phyloP scores from a whole-genome alignment of 208 protist species.

The Trypanosoma congolense region DNA sequence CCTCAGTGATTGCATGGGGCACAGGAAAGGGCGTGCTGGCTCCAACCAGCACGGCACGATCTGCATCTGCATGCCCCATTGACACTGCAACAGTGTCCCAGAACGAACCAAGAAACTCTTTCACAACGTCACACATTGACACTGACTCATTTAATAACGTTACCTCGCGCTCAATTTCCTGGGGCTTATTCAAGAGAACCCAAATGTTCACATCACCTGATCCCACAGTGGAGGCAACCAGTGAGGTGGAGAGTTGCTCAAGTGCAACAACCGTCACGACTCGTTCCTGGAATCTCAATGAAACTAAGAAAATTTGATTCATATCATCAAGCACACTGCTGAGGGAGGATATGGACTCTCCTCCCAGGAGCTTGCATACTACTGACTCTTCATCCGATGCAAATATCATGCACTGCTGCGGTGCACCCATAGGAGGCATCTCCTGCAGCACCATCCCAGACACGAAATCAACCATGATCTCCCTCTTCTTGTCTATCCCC shows the following conservation, averaged over 20 bases:
- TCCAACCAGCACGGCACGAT: conserved; percentile 1
- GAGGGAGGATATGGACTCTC: conserved; percentile 17
- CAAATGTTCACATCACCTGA: conserved; percentile 12
- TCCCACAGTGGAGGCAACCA: conserved; percentile 20
- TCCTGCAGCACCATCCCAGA: conserved; percentile 1
- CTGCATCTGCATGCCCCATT: too few relatives aligned
- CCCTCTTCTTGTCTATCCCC: conserved; percentile 7
- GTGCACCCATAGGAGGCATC: conserved; percentile 1
- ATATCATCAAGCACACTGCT: conserved; percentile 8
- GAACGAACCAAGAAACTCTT: conserved; percentile 2
- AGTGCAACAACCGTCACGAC: conserved; percentile 16
- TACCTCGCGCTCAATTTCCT: conserved; percentile 5
- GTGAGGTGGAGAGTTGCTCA: conserved; percentile 21
- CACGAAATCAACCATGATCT: conserved; percentile 6
- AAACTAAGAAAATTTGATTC: conserved; percentile 20
- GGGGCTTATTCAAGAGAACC: conserved; percentile 1
- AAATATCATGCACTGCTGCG: conserved; percentile 57
- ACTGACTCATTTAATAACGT: conserved; percentile 17
- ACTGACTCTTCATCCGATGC: conserved; percentile 37
- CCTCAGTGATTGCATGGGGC: too few relatives aligned
- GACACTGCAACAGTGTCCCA: too few relatives aligned
- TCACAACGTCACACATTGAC: conserved; percentile 16
- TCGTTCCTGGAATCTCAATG: conserved; percentile 12
- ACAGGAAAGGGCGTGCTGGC: too few relatives aligned
- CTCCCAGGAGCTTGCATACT: conserved; percentile 24